Percentiles rank a stretch among this genome's conserved stretches.
Evolutionary conservation across 2,329 filamentous ascomycete genomes (phyloP).

Genomic region (Rachicladosporium sp.): DNA sequence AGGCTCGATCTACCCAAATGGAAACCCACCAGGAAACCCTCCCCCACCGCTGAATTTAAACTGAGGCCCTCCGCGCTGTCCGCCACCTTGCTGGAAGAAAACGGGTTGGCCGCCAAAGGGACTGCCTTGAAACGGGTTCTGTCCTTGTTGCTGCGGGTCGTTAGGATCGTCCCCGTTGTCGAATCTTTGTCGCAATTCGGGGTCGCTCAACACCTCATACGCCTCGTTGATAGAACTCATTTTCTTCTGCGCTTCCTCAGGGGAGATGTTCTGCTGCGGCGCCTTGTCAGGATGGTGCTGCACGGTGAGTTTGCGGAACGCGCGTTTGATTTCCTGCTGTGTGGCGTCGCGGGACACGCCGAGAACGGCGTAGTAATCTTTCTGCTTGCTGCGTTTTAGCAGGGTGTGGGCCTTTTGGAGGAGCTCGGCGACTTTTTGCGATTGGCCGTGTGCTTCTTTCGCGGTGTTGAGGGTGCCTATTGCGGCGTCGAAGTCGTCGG

Average conservation of each 20-base stretch:
- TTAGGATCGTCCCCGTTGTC: slow-evolving; percentile 93
- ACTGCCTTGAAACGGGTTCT: slow-evolving; percentile 60
- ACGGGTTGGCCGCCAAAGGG: slow-evolving; percentile 60
- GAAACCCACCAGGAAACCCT: slow-evolving; percentile 9
- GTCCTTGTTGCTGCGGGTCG: slow-evolving; percentile 52
- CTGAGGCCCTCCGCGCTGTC: slow-evolving; percentile 21
- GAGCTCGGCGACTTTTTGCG: slow-evolving; percentile 56
- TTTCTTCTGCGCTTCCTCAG: slow-evolving; percentile 93
- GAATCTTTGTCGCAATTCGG: slow-evolving; percentile 77
- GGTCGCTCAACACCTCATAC: slow-evolving; percentile 82
- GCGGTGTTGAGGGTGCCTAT: slow-evolving; percentile 65
- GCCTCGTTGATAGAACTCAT: slow-evolving; percentile 94
- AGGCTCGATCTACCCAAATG: slow-evolving; percentile 3
- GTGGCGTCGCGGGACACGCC: slow-evolving; percentile 62
- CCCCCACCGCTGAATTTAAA: slow-evolving; percentile 35
- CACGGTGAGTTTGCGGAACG: slow-evolving; percentile 78
- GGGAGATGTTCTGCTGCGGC: slow-evolving; percentile 58
- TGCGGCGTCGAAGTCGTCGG: slow-evolving; percentile 75
- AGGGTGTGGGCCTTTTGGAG: slow-evolving; percentile 74
- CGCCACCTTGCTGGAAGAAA: slow-evolving; percentile 47
- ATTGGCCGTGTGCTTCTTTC: slow-evolving; percentile 60
- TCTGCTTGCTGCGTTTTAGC: slow-evolving; percentile 82
- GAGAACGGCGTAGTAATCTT: slow-evolving; percentile 97
- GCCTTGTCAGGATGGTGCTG: slow-evolving; percentile 87
- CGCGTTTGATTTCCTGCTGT: slow-evolving; percentile 79